Evolutionary conservation across 1,284 basidiomycete species (phyloP).

Genomic region (Rhodotorula glutinis): DNA sequence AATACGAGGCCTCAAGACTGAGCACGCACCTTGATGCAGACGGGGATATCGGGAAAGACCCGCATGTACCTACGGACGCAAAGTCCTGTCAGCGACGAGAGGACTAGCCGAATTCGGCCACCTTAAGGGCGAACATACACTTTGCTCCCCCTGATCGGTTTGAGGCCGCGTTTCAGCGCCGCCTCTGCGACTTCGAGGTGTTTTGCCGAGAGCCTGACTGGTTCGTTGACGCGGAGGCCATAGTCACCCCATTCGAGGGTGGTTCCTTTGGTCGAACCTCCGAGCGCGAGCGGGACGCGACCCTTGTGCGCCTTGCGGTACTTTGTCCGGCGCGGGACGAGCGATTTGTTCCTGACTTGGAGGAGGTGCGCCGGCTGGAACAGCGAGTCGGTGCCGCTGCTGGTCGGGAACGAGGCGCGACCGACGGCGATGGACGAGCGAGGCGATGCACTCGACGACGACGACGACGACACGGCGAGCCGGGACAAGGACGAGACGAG

Average conservation of each 20-base stretch:
- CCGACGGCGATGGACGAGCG: constrained; percentile 10
- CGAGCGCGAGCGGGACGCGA: constrained; percentile 50
- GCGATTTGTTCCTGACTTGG: constrained; percentile 40
- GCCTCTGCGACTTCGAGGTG: constrained; percentile 84
- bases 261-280: constrained; percentile 90
- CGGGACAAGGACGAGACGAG: constrained; percentile 16
- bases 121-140: constrained; percentile 48
- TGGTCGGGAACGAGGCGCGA: background rate
- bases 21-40: constrained; percentile 81
- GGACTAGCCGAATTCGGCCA: background rate
- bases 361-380: constrained; percentile 19
- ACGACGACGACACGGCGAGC: constrained; percentile 3
- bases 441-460: no score
- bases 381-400: background rate
- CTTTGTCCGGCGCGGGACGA: constrained; percentile 42
- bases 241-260: constrained; percentile 87
- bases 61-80: constrained; percentile 59
- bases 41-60: constrained; percentile 94
- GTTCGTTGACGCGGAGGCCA: constrained; percentile 84
- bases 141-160: constrained; percentile 83
- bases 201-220: constrained; percentile 81
- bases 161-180: constrained; percentile 85
- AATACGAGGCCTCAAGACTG: no score
- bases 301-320: constrained; percentile 45
- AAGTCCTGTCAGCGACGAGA: background rate